These are phyloP conservation scores for Biscutella laevigata DNA, from an alignment of 441 rosid genomes.

Conservation along the genomic window DNA sequence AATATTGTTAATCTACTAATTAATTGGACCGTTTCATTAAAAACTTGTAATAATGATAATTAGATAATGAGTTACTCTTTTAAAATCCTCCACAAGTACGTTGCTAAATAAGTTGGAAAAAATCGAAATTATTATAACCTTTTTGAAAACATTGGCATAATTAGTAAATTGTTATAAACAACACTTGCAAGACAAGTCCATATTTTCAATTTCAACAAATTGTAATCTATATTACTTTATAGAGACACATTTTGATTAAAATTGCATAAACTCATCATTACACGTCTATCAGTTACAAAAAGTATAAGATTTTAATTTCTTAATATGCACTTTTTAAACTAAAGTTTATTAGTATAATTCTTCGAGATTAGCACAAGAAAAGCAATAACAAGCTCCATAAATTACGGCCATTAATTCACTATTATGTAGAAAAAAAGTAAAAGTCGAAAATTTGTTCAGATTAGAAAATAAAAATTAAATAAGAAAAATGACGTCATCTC, in stretches of 20 bases:
- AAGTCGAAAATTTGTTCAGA: slow-evolving; percentile 17
- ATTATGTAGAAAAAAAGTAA: slow-evolving; percentile 2
- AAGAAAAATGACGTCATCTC: slow-evolving; percentile 17
- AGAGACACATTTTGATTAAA: too few species aligned
- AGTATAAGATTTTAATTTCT: too few species aligned
- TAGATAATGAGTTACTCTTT: neutral
- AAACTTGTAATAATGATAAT: neutral
- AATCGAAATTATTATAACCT: neutral
- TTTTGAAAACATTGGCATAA: neutral
- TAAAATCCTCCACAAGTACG: neutral
- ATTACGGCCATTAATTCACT: slow-evolving; percentile 23
- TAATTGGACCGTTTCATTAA: slow-evolving; percentile 14
- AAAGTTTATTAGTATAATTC: too few species aligned
- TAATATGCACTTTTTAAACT: too few species aligned
- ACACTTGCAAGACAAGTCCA: too few species aligned
- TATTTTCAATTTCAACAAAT: too few species aligned
- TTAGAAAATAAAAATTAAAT: neutral
- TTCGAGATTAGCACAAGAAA: slow-evolving; percentile 16
- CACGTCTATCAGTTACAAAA: too few species aligned
- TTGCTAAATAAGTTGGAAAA: neutral
- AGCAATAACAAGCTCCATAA: too few species aligned
- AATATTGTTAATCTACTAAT: slow-evolving; percentile 3
- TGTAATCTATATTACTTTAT: too few species aligned
- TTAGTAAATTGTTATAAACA: too few species aligned
- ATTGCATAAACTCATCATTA: too few species aligned